phyloP scores from a whole-genome alignment of 768 basidiomycete genomes.

The Podaxis sp. region DNA sequence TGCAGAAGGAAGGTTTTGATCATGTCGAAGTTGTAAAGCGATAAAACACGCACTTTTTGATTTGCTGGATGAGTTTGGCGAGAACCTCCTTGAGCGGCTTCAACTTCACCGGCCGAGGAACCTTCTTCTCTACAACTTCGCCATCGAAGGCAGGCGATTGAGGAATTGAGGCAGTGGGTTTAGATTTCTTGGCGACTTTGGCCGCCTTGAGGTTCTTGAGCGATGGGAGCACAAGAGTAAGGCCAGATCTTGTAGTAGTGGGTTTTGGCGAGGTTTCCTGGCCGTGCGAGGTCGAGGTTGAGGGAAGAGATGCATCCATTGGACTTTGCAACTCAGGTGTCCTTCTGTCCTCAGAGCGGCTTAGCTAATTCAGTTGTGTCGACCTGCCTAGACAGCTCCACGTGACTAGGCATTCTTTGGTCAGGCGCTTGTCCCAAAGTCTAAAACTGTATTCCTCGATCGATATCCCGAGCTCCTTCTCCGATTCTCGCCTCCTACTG shows the following conservation, averaged over 20 bases:
- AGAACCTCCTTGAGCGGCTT: conserved; percentile 80
- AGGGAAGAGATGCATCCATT: conserved; percentile 12
- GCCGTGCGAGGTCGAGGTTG: conserved; percentile 1
- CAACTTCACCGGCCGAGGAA: conserved; percentile 59
- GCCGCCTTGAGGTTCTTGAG: conserved; percentile 56
- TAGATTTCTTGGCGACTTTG: conserved; percentile 46
- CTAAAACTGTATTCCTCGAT: conserved; percentile 4
- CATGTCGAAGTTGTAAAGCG: background rate
- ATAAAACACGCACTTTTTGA: conserved; percentile 59
- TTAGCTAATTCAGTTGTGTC: conserved; percentile 7
- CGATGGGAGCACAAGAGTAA: conserved; percentile 67
- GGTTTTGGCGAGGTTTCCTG: background rate
- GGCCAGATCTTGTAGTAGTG: conserved; percentile 37
- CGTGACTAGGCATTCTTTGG: background rate
- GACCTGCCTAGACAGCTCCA: background rate
- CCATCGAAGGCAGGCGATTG: conserved; percentile 16
- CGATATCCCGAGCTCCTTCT: background rate
- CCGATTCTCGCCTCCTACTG: background rate
- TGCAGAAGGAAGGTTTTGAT: conserved; percentile 23
- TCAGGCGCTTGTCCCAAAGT: background rate
- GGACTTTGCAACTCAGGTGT: conserved; percentile 12
- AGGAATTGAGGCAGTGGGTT: conserved; percentile 23
- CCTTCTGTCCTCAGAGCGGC: conserved; percentile 13
- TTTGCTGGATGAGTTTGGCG: conserved; percentile 57
- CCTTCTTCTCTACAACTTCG: conserved; percentile 36